These are phyloP conservation scores for Medicago arabica DNA, from an alignment of 306 rosid genomes.

Conservation along the genomic window DNA sequence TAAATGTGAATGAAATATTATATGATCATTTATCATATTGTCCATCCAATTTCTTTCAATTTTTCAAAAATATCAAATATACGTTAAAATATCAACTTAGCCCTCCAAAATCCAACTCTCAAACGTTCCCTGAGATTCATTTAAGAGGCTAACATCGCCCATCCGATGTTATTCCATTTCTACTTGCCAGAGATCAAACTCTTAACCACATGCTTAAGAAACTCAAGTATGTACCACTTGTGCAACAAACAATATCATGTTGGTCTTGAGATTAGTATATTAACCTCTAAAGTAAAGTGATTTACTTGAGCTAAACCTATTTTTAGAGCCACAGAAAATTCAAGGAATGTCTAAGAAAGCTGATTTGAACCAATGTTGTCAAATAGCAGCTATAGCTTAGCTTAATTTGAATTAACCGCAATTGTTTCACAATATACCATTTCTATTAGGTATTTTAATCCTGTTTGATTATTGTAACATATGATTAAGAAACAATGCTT, in stretches of 20 bases:
- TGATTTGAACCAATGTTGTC: neutral
- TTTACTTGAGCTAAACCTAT: neutral
- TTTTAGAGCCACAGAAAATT: neutral
- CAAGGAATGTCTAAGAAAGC: neutral
- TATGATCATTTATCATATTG: too few relatives aligned
- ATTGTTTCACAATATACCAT: too few relatives aligned
- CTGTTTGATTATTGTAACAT: conserved; percentile 3
- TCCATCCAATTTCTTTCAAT: too few relatives aligned
- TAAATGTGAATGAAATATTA: too few relatives aligned
- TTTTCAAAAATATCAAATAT: too few relatives aligned
- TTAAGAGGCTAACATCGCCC: neutral
- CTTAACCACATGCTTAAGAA: neutral
- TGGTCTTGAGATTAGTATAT: neutral
- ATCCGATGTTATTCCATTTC: neutral
- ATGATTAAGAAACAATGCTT: neutral
- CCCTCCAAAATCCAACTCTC: too few relatives aligned
- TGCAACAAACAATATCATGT: neutral
- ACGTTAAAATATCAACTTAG: too few relatives aligned
- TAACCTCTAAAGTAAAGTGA: neutral
- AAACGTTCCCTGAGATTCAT: neutral
- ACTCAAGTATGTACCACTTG: neutral
- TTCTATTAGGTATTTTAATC: too few relatives aligned
- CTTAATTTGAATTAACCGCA: too few relatives aligned
- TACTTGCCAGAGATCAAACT: neutral
- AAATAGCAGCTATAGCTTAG: neutral